These are phyloP conservation scores for Saprolegnia diclina DNA, from an alignment of 352 stramenopile genomes.

Conservation along the genomic window DNA sequence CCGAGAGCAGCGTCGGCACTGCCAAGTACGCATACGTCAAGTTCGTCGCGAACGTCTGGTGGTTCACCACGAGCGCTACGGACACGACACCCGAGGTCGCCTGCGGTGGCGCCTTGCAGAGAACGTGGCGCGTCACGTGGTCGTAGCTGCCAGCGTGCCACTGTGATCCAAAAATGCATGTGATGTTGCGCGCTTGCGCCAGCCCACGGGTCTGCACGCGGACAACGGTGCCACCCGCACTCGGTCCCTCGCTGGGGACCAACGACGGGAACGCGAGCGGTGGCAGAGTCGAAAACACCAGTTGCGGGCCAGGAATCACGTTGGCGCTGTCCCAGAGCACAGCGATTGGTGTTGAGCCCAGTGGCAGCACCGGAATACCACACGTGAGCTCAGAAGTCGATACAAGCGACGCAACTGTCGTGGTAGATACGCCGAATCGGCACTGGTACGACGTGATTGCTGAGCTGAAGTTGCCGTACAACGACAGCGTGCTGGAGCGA, in stretches of 20 bases:
- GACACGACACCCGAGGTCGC: not conserved
- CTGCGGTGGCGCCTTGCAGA: conserved; percentile 1
- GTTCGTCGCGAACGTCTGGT: not conserved
- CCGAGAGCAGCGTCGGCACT: not conserved
- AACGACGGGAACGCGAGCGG: not conserved
- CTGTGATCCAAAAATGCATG: conserved; percentile 24
- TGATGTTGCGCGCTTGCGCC: not conserved
- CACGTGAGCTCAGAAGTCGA: not conserved
- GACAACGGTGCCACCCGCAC: conserved; percentile 14
- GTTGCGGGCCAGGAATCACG: not conserved
- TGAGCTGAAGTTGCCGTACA: not conserved
- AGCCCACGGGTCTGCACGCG: not conserved
- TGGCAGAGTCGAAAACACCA: not conserved
- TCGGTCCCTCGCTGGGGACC: not conserved
- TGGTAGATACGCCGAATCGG: not conserved
- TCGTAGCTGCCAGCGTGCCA: conserved; percentile 11
- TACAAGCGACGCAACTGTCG: not conserved
- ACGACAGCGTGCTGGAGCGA: not conserved
- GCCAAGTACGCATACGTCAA: not conserved
- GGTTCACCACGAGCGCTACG: conserved; percentile 13
- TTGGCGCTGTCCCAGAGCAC: conserved; percentile 1
- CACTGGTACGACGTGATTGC: conserved; percentile 1
- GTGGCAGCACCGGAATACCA: not conserved
- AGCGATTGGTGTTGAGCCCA: not conserved
- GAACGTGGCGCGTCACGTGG: not conserved